Conservation (phyloP, 345 rosid genomes). For the Citrus unshiu region DNA sequence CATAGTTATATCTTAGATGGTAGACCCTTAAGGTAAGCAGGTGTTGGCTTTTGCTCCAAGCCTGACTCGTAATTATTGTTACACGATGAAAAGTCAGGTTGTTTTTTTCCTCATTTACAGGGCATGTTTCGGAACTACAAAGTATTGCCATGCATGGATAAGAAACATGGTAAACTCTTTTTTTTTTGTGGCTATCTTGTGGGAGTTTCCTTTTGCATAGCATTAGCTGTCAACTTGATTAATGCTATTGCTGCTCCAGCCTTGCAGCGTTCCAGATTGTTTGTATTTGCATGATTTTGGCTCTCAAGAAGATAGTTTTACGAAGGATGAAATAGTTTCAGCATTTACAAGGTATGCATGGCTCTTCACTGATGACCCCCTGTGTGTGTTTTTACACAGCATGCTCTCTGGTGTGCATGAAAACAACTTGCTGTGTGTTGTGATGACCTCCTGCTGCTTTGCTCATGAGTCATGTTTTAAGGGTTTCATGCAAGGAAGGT, state of each 20-base stretch:
- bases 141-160: conserved; percentile 83
- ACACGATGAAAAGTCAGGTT: not conserved
- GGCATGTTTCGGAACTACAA: conserved; percentile 85
- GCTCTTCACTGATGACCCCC: not conserved
- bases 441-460: not conserved
- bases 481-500: no score
- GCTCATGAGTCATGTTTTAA: not conserved
- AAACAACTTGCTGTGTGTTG: not conserved
- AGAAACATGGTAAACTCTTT: conserved; percentile 49
- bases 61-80: not conserved
- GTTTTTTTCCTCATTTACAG: conserved; percentile 21
- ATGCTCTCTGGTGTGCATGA: not conserved
- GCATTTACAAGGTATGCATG: conserved; percentile 48
- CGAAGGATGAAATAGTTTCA: conserved; percentile 68
- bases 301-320: conserved; percentile 71
- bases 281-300: conserved; percentile 75
- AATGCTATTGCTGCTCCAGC: conserved; percentile 36
- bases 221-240: not conserved
- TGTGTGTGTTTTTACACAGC: not conserved
- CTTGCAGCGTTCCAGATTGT: conserved; percentile 71
- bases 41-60: not conserved
- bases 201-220: conserved; percentile 2
- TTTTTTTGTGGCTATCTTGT: not conserved
- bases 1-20: conserved; percentile 70
- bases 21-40: conserved; percentile 58